Conservation (phyloP, 768 basidiomycete species). For the Lyophyllum shimeji region DNA sequence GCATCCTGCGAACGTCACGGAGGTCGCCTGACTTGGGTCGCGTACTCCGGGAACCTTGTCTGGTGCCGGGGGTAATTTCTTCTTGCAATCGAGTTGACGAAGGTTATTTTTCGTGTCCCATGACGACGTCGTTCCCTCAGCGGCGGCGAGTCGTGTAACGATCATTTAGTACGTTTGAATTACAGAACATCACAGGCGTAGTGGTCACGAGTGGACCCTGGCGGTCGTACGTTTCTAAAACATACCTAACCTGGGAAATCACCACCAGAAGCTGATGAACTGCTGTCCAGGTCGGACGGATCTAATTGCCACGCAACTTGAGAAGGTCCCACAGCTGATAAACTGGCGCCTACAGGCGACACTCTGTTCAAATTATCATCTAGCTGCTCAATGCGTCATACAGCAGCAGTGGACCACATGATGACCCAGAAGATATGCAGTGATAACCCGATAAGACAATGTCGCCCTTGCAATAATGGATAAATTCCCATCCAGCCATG, state of each 20-base stretch:
- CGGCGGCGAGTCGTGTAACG: background rate
- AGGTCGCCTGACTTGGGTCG: slow-evolving; percentile 9
- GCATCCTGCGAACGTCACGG: slow-evolving; percentile 10
- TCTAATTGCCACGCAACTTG: slow-evolving; percentile 2
- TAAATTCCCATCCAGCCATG: background rate
- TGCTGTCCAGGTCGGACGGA: slow-evolving; percentile 11
- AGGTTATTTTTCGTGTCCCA: background rate
- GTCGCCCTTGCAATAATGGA: background rate
- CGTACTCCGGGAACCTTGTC: background rate
- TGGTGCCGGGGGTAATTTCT: background rate
- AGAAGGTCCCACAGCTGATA: background rate
- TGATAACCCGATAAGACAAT: background rate
- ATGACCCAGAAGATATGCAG: background rate
- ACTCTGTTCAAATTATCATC: background rate
- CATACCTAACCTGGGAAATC: slow-evolving; percentile 13
- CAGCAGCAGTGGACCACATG: background rate
- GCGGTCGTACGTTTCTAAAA: background rate
- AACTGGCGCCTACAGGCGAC: background rate
- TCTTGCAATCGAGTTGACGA: background rate
- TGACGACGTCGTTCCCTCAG: background rate
- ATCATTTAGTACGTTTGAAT: background rate
- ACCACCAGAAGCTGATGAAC: slow-evolving; percentile 2
- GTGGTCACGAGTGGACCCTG: slow-evolving; percentile 1
- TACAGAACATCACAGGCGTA: background rate
- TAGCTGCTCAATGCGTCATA: background rate